These are phyloP conservation scores for Lolium perenne DNA, from an alignment of 176 grass and related monocot species.

Conservation along the genomic window DNA sequence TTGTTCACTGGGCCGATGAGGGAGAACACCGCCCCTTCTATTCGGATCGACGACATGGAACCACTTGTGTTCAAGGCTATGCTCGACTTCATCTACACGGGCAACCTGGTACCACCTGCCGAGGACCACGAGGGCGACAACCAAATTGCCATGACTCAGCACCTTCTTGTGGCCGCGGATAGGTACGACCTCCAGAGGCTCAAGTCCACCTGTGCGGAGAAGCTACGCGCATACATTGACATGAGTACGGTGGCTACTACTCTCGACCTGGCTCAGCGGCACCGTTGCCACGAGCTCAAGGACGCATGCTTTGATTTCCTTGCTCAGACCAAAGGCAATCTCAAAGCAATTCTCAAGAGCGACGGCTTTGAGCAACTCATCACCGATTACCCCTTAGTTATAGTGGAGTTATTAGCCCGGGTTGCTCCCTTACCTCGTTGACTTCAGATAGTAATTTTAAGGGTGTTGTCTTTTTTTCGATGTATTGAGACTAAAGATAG, in stretches of 20 bases:
- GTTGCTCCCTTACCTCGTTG: too few species aligned
- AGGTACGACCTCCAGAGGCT: slow-evolving; percentile 37
- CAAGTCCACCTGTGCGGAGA: slow-evolving; percentile 13
- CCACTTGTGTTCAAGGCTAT: not conserved
- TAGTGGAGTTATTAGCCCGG: slow-evolving; percentile 23
- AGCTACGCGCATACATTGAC: slow-evolving; percentile 26
- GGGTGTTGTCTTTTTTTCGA: too few species aligned
- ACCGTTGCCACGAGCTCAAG: slow-evolving; percentile 47
- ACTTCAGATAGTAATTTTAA: too few species aligned
- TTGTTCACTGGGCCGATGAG: too few species aligned
- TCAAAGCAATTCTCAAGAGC: slow-evolving; percentile 1
- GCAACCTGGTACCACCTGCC: slow-evolving; percentile 27
- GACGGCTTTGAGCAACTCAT: slow-evolving; percentile 48
- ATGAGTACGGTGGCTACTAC: slow-evolving; percentile 47
- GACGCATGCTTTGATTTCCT: slow-evolving; percentile 45
- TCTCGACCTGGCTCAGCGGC: slow-evolving; percentile 52
- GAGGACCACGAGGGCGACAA: not conserved
- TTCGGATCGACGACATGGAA: too few species aligned
- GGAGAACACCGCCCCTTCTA: too few species aligned
- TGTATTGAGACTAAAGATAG: too few species aligned
- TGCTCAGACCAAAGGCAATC: slow-evolving; percentile 5
- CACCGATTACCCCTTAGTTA: slow-evolving; percentile 30
- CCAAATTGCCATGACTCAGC: slow-evolving; percentile 30
- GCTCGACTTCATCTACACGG: slow-evolving; percentile 56
- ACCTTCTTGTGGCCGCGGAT: slow-evolving; percentile 52